Evolutionary conservation across 768 basidiomycete species (phyloP), one percentile per base, ranked within the genome.

Genomic region (Auriscalpium orientale): DNA sequence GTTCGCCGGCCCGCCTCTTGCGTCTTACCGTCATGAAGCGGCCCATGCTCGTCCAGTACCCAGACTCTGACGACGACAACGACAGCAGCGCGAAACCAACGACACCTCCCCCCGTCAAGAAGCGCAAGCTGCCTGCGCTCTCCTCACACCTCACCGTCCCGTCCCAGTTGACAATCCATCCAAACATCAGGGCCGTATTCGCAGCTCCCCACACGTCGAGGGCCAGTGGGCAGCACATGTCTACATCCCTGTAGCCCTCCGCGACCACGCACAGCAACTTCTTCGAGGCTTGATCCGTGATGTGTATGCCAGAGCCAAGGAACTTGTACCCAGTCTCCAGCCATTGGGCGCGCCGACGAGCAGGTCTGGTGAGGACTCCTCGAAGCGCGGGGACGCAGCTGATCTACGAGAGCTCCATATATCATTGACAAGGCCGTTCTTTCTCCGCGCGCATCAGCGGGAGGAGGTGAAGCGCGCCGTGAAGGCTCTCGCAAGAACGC

Each of bases 191-290:
- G 95, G 95, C 13, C 81, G 94, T 34, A 75, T 74, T 48, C 82
- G 95, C 34, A 75, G 83, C 0, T 76, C 74, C 1, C 91, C 91
- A 2, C 90, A 91, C 65, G 83, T 92, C 4, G 87, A 91, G 12
- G 95, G 95, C 0, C 92, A 95, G 65, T 95, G 82, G 66, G 83
- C 85, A 1, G 76, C 87, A 4, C 82, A 95, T 71, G 77, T 94
- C 53, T 95, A 87, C 66, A 74, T 91, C 11, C 80, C 85, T 0
- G 64, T 95, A 65, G 60, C 66, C 53, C 61, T 87, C 33, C 68
- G 72, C 49, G 72, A 66, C 38, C 11, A 20, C 8, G 52, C 34
- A 40, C 67, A 63, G 35, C 75, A 79, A 18, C 60, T 71, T 13
- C 70, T 91, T 47, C 70, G 73, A 58, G 68, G 70, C 22, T 59